Evolutionary conservation across 495 filamentous ascomycete species (phyloP).

Genomic region (Venustampulla echinocandica): DNA sequence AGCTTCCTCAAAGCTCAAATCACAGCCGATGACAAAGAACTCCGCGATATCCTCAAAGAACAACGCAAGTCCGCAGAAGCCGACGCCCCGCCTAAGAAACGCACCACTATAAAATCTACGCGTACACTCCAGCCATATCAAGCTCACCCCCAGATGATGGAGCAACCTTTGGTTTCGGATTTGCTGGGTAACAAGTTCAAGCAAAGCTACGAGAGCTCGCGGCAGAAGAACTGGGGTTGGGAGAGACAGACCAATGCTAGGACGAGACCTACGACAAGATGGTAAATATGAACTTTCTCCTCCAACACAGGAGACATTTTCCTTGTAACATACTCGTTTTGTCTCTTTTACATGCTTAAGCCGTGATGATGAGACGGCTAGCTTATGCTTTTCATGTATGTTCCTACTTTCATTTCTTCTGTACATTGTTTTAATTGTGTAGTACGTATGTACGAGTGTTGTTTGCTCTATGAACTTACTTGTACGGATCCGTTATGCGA

Average conservation of each 20-base stretch:
- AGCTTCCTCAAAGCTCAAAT: slow-evolving; percentile 80
- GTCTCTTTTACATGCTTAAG: too few relatives aligned
- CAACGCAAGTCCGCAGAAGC: slow-evolving; percentile 25
- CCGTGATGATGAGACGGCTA: too few relatives aligned
- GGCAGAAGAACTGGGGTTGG: slow-evolving; percentile 16
- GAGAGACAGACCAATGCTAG: neutral
- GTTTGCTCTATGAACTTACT: too few relatives aligned
- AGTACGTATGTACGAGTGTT: too few relatives aligned
- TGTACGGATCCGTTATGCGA: too few relatives aligned
- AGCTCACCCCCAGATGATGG: slow-evolving; percentile 9
- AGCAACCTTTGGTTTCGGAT: slow-evolving; percentile 10
- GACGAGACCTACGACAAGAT: slow-evolving; percentile 6
- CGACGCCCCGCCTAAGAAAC: slow-evolving; percentile 10
- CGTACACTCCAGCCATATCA: slow-evolving; percentile 16
- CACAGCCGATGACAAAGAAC: slow-evolving; percentile 61
- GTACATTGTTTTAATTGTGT: too few relatives aligned
- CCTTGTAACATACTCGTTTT: neutral
- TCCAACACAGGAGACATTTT: neutral
- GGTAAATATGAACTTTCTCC: slow-evolving; percentile 1
- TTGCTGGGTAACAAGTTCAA: slow-evolving; percentile 11
- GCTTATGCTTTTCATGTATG: too few relatives aligned
- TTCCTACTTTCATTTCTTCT: too few relatives aligned
- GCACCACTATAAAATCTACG: neutral
- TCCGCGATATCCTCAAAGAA: slow-evolving; percentile 63
- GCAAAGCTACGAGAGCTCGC: slow-evolving; percentile 2